A percentile compares a stretch with the other conserved stretches of the same genome.
These are phyloP conservation scores for Ogataea ramenticola DNA, from an alignment of 805 yeast genomes.

Conservation along the genomic window DNA sequence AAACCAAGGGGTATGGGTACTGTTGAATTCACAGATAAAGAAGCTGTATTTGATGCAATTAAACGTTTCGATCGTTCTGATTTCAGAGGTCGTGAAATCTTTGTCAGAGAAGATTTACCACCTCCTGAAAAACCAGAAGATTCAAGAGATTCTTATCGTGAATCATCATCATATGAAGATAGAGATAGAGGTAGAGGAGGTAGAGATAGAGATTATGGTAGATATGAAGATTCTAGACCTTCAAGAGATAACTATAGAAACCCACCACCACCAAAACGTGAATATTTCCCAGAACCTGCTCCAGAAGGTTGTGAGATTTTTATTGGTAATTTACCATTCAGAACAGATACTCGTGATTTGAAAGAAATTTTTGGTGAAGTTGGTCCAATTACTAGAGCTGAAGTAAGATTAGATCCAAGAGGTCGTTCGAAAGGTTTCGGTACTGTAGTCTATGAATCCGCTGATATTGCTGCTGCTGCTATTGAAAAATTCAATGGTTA, in stretches of 20 bases:
- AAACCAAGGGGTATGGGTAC: constrained; percentile 88
- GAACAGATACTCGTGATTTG: constrained; percentile 76
- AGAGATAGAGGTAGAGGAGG: constrained; percentile 13
- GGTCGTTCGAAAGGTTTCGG: constrained; percentile 88
- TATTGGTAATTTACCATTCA: constrained; percentile 76
- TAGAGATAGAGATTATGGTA: constrained; percentile 9
- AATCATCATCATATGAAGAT: constrained; percentile 1
- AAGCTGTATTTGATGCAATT: constrained; percentile 68
- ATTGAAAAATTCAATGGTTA: constrained; percentile 62
- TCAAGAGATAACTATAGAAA: constrained; percentile 4
- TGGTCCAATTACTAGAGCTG: constrained; percentile 80
- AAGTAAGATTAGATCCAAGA: constrained; percentile 53
- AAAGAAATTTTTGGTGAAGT: constrained; percentile 75
- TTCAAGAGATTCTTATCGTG: constrained; percentile 22
- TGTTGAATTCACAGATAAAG: constrained; percentile 66
- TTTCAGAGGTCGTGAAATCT: constrained; percentile 69
- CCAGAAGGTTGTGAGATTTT: constrained; percentile 49
- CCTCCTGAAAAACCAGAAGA: constrained; percentile 46
- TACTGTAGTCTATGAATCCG: constrained; percentile 60
- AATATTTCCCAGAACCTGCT: constrained; percentile 9
- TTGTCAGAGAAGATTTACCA: constrained; percentile 87
- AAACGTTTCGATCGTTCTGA: constrained; percentile 55
- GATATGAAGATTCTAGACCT: constrained; percentile 4
- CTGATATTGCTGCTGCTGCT: constrained; percentile 67
- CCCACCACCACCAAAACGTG: constrained; percentile 8